These are phyloP conservation scores for Haplosporangium sp. DNA, from an alignment of 371 early-diverging fungal species.

Conservation along the genomic window DNA sequence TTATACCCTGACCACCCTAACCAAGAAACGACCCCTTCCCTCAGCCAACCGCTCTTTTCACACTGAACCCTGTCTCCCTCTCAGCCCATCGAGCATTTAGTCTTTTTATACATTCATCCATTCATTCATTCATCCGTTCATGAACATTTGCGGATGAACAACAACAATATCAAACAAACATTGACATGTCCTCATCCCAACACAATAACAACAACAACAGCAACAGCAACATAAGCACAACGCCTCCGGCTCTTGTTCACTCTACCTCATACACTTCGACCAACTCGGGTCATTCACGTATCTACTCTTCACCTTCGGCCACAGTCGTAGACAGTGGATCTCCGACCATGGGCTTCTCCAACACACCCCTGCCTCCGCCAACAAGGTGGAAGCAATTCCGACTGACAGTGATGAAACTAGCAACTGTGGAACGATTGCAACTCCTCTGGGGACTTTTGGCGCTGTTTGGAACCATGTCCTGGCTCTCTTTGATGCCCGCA, in stretches of 20 bases:
- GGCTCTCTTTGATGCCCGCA: conserved; percentile 43
- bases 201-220: conserved; percentile 3
- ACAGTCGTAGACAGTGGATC: not conserved
- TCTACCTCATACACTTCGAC: not conserved
- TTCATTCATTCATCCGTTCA: too few species aligned
- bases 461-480: conserved; percentile 39
- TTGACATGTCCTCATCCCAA: conserved; percentile 34
- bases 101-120: too few species aligned
- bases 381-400: conserved; percentile 35
- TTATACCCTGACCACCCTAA: not conserved
- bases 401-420: conserved; percentile 35
- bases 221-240: not conserved
- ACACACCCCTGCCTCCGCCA: conserved; percentile 14
- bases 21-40: conserved; percentile 1
- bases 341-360: conserved; percentile 17
- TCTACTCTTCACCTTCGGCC: conserved; percentile 1
- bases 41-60: not conserved
- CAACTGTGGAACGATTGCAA: conserved; percentile 48
- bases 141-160: too few species aligned
- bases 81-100: too few species aligned
- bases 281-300: not conserved
- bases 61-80: not conserved
- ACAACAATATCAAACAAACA: not conserved
- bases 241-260: conserved; percentile 8
- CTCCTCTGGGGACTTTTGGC: conserved; percentile 49